phyloP scores from a whole-genome alignment of 345 rosid genomes.

The Dovyalis caffra region DNA sequence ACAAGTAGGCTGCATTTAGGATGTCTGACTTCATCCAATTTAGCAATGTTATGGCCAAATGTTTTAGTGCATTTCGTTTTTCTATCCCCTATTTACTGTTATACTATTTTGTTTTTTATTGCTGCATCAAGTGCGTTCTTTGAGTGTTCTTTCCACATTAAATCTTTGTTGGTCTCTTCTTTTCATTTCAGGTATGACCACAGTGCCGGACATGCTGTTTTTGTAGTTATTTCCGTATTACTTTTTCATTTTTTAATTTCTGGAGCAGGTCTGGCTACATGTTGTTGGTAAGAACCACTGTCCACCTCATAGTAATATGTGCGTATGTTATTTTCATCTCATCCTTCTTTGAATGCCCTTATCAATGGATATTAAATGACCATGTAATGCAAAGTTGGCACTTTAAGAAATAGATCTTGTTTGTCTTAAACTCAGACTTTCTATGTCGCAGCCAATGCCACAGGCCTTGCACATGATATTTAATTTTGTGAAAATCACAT shows the following conservation, averaged over 20 bases:
- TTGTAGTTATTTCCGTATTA: constrained; percentile 75
- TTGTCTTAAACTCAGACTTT: not conserved
- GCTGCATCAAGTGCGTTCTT: not conserved
- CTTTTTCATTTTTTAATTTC: constrained; percentile 75
- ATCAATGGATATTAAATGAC: not conserved
- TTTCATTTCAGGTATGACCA: constrained; percentile 81
- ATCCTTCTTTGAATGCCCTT: not conserved
- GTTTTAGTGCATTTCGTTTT: not conserved
- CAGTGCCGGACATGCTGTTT: constrained; percentile 73
- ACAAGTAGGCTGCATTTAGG: not conserved
- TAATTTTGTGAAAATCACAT: not conserved
- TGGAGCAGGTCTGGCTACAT: constrained; percentile 76
- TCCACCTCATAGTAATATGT: not conserved
- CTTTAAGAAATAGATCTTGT: not conserved
- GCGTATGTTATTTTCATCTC: not conserved
- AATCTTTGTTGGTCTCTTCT: constrained; percentile 12
- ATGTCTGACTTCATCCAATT: not conserved
- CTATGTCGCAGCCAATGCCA: not conserved
- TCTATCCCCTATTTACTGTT: not conserved
- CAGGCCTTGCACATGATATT: not conserved
- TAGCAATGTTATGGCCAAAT: not conserved
- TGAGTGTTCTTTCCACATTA: not conserved
- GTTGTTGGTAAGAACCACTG: constrained; percentile 69
- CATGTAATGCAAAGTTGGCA: not conserved
- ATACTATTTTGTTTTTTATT: not conserved